Evolutionary conservation across 768 basidiomycete species (phyloP).

Genomic region (Floccularia luteovirens): DNA sequence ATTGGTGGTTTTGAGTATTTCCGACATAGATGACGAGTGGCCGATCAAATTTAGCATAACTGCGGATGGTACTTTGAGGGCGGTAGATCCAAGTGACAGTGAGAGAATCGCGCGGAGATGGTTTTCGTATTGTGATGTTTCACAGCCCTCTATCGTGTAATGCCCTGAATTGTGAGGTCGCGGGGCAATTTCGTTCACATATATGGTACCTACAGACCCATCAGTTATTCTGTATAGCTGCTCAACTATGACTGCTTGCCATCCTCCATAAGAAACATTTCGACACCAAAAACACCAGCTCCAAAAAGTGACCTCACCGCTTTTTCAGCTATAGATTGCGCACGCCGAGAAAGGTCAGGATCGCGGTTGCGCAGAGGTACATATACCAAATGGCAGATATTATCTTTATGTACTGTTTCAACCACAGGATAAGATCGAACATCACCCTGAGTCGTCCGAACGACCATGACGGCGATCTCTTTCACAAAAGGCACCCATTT

Average conservation of each 20-base stretch:
- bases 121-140: conserved; percentile 95
- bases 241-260: conserved; percentile 38
- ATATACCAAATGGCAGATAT: conserved; percentile 88
- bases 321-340: conserved; percentile 67
- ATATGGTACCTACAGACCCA: conserved; percentile 51
- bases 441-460: conserved; percentile 66
- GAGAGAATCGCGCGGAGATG: conserved; percentile 92
- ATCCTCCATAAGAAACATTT: conserved; percentile 91
- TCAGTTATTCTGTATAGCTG: conserved; percentile 2
- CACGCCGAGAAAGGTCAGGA: conserved; percentile 45
- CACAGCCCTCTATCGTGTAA: conserved; percentile 96
- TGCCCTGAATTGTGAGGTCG: conserved; percentile 98
- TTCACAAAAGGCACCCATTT: conserved; percentile 85
- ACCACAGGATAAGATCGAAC: conserved; percentile 85
- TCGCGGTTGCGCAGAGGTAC: conserved; percentile 71
- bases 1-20: conserved; percentile 48
- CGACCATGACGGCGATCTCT: conserved; percentile 97
- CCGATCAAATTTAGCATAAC: conserved; percentile 97
- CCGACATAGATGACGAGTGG: conserved; percentile 54
- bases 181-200: conserved; percentile 96
- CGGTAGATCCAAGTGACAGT: conserved; percentile 84
- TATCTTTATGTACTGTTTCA: conserved; percentile 92
- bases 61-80: conserved; percentile 77
- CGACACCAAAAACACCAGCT: conserved; percentile 95
- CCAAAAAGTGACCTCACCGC: conserved; percentile 76